Base-by-base conservation (phyloP, 257 asterid species). In the Jasminum sambac region DNA sequence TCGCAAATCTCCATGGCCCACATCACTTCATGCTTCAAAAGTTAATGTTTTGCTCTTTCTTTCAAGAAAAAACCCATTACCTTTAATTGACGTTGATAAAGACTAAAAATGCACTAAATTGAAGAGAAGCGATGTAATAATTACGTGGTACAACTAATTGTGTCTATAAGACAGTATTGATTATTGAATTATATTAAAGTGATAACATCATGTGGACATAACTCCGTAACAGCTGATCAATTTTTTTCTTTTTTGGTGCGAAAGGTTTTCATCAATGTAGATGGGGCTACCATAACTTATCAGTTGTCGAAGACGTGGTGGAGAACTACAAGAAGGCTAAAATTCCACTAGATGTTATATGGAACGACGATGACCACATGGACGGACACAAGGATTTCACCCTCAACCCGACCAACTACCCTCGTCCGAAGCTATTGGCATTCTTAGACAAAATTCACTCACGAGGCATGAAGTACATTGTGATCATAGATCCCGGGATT, bases 351-450 rank as follows among this genome's bases (percentile, higher is more conserved):
- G 99, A 95, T 74, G 99, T 95, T 5, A 91, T 95, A 4, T 91
- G 98, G 99, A 95, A 83, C 55, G 99, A 95, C 46, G 98, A 91
- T 72, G 99, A 95, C 67, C 98, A 95, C 88, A 91, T 95, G 99
- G 98, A 95, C 39, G 95, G 90, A 0, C 90, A 87, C 72, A 95
- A 95, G 48, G 97, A 89, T 77, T 95, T 95, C 89, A 88, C 99
- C 7, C 91, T 95, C 68, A 90, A 86, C 79, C 98, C 97, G 0
- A 76, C 68, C 12, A 86, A 78, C 82, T 95, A 83, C 67, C 95
- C 99, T 64, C 95, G 95, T 21, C 92, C 93, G 0, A 77, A 91
- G 80, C 86, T 90, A 6, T 23, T 86, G 16, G 88, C 92, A 0
- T 95, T 95, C 85, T 67, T 91, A 67, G 86, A 89, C 16, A 91